phyloP scores from a whole-genome alignment of 83 land plant species.

The Picea mariana region DNA sequence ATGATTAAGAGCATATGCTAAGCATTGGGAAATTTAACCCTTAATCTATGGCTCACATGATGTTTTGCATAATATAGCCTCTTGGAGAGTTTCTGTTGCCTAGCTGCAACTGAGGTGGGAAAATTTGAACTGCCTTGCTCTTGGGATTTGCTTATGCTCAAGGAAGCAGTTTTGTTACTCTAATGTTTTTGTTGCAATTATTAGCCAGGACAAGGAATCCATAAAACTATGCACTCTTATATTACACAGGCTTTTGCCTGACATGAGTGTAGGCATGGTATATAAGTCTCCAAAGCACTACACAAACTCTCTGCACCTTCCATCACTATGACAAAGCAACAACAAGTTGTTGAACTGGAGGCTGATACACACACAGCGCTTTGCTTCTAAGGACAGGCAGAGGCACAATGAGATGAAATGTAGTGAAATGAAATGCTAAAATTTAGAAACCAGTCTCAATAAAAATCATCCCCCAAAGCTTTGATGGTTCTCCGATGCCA shows the following conservation, averaged over 20 bases:
- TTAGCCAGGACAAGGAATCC: not conserved
- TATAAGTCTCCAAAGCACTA: not conserved
- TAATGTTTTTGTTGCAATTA: too few relatives aligned
- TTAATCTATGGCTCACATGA: too few relatives aligned
- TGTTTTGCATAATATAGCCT: too few relatives aligned
- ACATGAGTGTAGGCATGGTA: not conserved
- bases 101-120: too few relatives aligned
- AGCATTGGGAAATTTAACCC: too few relatives aligned
- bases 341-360: not conserved
- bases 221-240: not conserved
- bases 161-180: too few relatives aligned
- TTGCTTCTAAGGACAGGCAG: not conserved
- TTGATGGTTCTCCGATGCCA: conserved; percentile 81
- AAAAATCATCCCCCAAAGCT: conserved; percentile 22
- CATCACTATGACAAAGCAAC: not conserved
- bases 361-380: not conserved
- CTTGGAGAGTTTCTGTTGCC: too few relatives aligned
- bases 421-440: too few relatives aligned
- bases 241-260: not conserved
- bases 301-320: conserved; percentile 12
- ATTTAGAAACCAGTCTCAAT: not conserved
- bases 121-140: too few relatives aligned
- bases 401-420: not conserved
- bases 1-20: too few relatives aligned
- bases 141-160: too few relatives aligned